Evolutionary conservation across 2,329 filamentous ascomycete species (phyloP).

Genomic region (Graphiopsis chlorocephala): DNA sequence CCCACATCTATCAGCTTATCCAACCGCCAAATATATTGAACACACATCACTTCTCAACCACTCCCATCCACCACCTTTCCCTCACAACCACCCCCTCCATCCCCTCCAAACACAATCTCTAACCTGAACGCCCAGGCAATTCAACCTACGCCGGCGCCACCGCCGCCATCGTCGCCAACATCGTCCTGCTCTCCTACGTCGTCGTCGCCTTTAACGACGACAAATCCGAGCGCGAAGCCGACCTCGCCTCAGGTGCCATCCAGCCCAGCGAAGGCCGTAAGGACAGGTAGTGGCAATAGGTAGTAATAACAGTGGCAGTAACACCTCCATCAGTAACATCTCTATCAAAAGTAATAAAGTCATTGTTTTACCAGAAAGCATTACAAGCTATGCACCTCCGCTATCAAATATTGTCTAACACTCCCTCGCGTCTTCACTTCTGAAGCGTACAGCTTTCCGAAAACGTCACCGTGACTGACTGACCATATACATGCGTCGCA

Average conservation of each 20-base stretch:
- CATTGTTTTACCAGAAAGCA: too few species aligned
- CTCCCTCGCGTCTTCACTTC: too few species aligned
- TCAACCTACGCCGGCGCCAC: constrained; percentile 80
- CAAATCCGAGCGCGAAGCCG: constrained; percentile 44
- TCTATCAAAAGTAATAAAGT: too few species aligned
- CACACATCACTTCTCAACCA: neutral
- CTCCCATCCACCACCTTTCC: neutral
- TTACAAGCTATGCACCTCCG: too few species aligned
- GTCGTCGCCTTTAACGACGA: constrained; percentile 91
- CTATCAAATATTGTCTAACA: too few species aligned
- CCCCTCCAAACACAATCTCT: neutral
- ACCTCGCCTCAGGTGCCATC: constrained; percentile 42
- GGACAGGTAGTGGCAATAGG: constrained; percentile 15
- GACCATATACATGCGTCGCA: too few species aligned
- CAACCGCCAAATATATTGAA: neutral
- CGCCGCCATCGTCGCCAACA: constrained; percentile 86
- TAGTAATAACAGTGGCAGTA: neutral
- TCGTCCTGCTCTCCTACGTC: constrained; percentile 86
- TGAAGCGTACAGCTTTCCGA: too few species aligned
- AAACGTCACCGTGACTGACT: too few species aligned
- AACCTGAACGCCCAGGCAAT: constrained; percentile 60
- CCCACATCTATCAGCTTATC: neutral
- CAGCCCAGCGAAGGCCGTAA: constrained; percentile 38
- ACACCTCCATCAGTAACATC: too few species aligned
- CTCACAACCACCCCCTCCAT: neutral